Evolutionary conservation across 257 asterid species (phyloP).

Genomic region (Perilla frutescens): DNA sequence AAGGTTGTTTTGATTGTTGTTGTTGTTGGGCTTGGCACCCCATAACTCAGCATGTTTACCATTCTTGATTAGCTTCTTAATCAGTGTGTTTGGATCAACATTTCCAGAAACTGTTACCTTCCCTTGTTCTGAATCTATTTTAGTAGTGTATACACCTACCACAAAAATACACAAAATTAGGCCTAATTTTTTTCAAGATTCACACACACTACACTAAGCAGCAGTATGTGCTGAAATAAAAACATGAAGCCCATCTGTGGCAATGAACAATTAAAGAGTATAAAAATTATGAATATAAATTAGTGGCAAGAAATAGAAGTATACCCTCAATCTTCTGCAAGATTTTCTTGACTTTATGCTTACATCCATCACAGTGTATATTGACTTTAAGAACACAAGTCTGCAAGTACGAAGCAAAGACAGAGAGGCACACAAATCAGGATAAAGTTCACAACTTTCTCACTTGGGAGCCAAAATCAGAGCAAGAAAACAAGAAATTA

Average conservation of each 20-base stretch:
- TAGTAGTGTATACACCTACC: constrained; percentile 77
- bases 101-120: constrained; percentile 91
- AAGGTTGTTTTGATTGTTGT: constrained; percentile 55
- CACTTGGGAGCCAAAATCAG: constrained; percentile 37
- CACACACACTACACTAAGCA: not conserved
- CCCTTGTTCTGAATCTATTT: constrained; percentile 83
- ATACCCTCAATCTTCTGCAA: constrained; percentile 97
- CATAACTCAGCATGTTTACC: constrained; percentile 93
- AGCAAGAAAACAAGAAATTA: constrained; percentile 28
- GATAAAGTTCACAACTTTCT: constrained; percentile 52
- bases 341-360: constrained; percentile 93
- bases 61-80: constrained; percentile 84
- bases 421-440: constrained; percentile 37
- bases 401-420: constrained; percentile 80
- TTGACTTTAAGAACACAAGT: constrained; percentile 97
- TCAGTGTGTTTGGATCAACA: constrained; percentile 71
- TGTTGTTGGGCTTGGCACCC: constrained; percentile 71
- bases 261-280: not conserved
- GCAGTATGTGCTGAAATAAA: not conserved
- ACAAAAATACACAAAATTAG: not conserved
- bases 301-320: constrained; percentile 1
- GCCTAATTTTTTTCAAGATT: not conserved
- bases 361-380: constrained; percentile 98
- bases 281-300: not conserved
- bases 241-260: not conserved